These are phyloP conservation scores for Brettanomyces bruxellensis DNA, from an alignment of 805 yeast species.

Conservation along the genomic window DNA sequence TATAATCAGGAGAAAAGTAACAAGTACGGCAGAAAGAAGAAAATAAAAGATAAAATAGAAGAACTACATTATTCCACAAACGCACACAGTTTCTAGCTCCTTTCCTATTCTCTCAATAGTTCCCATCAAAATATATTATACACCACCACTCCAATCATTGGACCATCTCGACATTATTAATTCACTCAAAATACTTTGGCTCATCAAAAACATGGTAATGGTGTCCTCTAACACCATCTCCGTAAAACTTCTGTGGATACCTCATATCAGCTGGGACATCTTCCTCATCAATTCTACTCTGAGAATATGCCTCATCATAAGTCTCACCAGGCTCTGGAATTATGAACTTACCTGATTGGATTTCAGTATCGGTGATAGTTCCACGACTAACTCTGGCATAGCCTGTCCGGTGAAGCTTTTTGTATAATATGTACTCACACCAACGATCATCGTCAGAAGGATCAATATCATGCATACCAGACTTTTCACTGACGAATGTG, in stretches of 20 bases:
- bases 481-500: slow-evolving; percentile 74
- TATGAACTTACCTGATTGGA: slow-evolving; percentile 89
- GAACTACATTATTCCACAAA: too few species aligned
- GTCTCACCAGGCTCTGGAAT: slow-evolving; percentile 27
- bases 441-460: slow-evolving; percentile 93
- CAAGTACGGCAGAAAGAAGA: slow-evolving; percentile 28
- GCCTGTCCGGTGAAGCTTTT: slow-evolving; percentile 77
- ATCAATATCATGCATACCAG: slow-evolving; percentile 92
- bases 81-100: too few species aligned
- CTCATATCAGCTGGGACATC: slow-evolving; percentile 52
- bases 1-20: slow-evolving; percentile 11
- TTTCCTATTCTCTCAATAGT: too few species aligned
- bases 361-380: slow-evolving; percentile 92
- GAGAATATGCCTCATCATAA: slow-evolving; percentile 20
- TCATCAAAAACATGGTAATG: slow-evolving; percentile 90
- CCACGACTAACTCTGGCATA: slow-evolving; percentile 92
- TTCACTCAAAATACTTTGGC: slow-evolving; percentile 62
- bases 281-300: slow-evolving; percentile 42
- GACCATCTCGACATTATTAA: too few species aligned
- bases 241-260: slow-evolving; percentile 74
- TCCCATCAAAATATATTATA: too few species aligned
- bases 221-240: slow-evolving; percentile 92
- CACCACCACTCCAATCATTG: too few species aligned
- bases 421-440: slow-evolving; percentile 94
- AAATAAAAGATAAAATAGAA: slow-evolving; percentile 25